Percentiles rank a stretch among this genome's conserved stretches.
Conservation (phyloP, 2,329 filamentous ascomycete species). For the Canariomyces notabilis region DNA sequence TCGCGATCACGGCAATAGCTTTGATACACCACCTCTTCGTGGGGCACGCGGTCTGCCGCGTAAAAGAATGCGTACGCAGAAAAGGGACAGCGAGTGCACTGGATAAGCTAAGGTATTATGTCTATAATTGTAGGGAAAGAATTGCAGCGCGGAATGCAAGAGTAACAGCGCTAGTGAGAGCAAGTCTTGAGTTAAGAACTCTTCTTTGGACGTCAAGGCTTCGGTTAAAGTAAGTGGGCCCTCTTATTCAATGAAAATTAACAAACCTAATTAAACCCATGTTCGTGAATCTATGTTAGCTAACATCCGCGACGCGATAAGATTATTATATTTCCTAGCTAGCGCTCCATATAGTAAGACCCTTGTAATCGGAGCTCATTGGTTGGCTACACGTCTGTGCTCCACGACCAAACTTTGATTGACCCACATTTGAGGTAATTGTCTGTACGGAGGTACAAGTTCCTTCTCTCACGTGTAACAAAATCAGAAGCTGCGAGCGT, state of each 20-base stretch:
- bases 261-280: constrained; percentile 20
- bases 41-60: neutral
- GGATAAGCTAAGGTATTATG: neutral
- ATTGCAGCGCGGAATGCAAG: neutral
- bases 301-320: constrained; percentile 18
- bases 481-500: too few species aligned
- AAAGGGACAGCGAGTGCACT: neutral
- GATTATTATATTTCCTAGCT: constrained; percentile 22
- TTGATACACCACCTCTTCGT: neutral
- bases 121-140: neutral
- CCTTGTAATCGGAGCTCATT: too few species aligned
- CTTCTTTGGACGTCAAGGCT: constrained; percentile 16
- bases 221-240: constrained; percentile 23
- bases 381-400: neutral
- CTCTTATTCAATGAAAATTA: constrained; percentile 22
- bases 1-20: neutral
- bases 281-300: constrained; percentile 19
- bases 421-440: neutral
- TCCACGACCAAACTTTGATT: constrained; percentile 4
- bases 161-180: constrained; percentile 15
- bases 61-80: neutral
- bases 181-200: constrained; percentile 13
- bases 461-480: too few species aligned
- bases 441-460: too few species aligned
- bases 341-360: too few species aligned